A percentile compares a stretch with the other conserved stretches of the same genome.
These are phyloP conservation scores for Taphrina wiesneri DNA, from an alignment of 1,139 yeast species.

Conservation along the genomic window DNA sequence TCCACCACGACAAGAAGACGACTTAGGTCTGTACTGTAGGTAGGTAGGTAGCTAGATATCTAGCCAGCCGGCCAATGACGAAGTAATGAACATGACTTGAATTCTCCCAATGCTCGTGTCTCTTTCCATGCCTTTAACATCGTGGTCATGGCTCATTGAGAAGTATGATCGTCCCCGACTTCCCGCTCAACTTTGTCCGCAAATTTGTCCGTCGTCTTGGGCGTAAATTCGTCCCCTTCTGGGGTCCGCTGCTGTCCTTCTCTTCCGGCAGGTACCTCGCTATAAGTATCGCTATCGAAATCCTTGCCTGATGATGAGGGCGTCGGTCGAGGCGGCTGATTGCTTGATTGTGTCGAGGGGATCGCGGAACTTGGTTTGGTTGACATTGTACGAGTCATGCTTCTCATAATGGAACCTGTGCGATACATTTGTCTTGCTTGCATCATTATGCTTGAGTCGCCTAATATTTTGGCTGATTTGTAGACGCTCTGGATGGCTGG, in stretches of 20 bases:
- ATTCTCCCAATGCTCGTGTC: too few relatives aligned
- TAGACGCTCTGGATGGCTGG: too few relatives aligned
- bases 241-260: neutral
- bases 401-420: neutral
- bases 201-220: constrained; percentile 10
- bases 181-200: constrained; percentile 8
- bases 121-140: too few relatives aligned
- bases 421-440: neutral
- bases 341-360: constrained; percentile 11
- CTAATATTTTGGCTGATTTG: too few relatives aligned
- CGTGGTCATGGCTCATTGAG: neutral
- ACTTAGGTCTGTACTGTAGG: neutral
- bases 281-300: constrained; percentile 7
- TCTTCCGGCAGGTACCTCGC: constrained; percentile 9
- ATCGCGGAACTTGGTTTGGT: constrained; percentile 14
- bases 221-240: neutral
- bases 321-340: constrained; percentile 7
- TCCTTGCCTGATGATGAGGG: neutral
- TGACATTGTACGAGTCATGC: neutral
- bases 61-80: too few relatives aligned
- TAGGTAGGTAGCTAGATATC: too few relatives aligned
- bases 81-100: too few relatives aligned
- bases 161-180: constrained; percentile 14
- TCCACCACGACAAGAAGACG: constrained; percentile 9
- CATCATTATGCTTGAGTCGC: neutral